Evolutionary conservation across 495 filamentous ascomycete genomes (phyloP).

Genomic region (Schizothecium vesticola): DNA sequence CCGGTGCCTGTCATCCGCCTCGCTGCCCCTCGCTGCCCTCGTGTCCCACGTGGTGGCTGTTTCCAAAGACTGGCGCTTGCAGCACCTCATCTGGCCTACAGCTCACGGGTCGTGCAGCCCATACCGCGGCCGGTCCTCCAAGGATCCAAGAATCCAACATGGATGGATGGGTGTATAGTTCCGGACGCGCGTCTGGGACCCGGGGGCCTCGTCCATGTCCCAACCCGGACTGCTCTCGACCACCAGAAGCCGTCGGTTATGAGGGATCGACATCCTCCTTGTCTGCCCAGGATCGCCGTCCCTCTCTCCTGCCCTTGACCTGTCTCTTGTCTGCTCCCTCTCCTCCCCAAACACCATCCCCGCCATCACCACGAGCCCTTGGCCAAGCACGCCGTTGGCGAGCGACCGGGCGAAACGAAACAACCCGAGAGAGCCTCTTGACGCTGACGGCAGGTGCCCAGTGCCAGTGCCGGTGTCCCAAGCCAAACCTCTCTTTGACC

Average conservation of each 20-base stretch:
- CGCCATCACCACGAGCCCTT: not conserved
- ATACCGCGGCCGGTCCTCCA: not conserved
- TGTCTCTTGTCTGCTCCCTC: conserved; percentile 6
- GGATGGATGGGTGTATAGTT: not conserved
- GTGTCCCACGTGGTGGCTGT: not conserved
- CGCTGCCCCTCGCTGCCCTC: not conserved
- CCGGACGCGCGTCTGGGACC: not conserved
- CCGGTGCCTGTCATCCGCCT: not conserved
- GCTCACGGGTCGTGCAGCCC: not conserved
- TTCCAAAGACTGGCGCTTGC: not conserved
- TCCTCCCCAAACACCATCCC: not conserved
- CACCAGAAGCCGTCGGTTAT: not conserved
- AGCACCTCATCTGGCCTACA: not conserved
- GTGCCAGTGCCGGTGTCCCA: not conserved
- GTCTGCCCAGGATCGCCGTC: not conserved
- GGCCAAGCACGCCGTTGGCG: not conserved
- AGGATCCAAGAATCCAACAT: not conserved
- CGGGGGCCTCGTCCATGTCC: not conserved
- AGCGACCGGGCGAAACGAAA: not conserved
- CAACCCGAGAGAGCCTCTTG: not conserved
- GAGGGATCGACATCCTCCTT: not conserved
- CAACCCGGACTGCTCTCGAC: not conserved
- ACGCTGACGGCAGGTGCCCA: not conserved
- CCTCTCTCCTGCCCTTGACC: not conserved
- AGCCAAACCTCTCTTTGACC: not conserved